Base-by-base conservation (phyloP, 192 early-diverging fungal species). In the Funneliformis mosseae region DNA sequence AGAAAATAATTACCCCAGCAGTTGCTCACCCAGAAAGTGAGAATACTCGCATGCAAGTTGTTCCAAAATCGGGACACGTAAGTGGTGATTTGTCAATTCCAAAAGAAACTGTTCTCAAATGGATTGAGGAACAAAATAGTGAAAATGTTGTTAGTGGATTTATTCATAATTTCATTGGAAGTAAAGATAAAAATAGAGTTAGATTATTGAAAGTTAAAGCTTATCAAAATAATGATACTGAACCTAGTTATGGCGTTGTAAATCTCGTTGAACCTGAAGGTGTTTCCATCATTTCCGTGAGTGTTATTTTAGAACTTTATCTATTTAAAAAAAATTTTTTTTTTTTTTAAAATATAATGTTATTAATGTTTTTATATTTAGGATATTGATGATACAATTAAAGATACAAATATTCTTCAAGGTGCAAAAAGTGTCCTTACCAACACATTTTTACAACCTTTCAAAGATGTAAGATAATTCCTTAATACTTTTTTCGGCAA, bases 311-410 rank as follows among this genome's bases (percentile, higher is more conserved):
- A 27, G 10, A 28, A 27, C 4, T 23, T 7, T 66, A 64, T n/a
- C 73, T 64, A 76, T 42, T 27, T 38, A 41, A 21, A 61, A 6
- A 38, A n/a, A n/a, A n/a, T n/a, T n/a, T n/a, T n/a, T n/a, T n/a
- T n/a, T n/a, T n/a, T n/a, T n/a, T 28, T 74, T 38, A 55, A 8
- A 33, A 18, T 12, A n/a, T 73, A 23, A 45, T 43, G 0, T n/a
- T 45, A 18, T 0, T 74, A 55, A 38, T 18, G 8, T 46, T 60
- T 60, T 48, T 38, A 4, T 41, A 33, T 33, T 39, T 16, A 74
- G 66, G 94, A 95, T 76, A 93, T 98, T 59, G 97, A 98, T 82
- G 97, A 98, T 80, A 98, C 97, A 8, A 98, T 98, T 86, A 97
- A 97, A 84, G 88, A 94, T 16, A 96, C 96, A 4, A 89, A 93